Base-by-base conservation (phyloP, 2,329 filamentous ascomycete genomes). In the Decorospora gaudefroyi region DNA sequence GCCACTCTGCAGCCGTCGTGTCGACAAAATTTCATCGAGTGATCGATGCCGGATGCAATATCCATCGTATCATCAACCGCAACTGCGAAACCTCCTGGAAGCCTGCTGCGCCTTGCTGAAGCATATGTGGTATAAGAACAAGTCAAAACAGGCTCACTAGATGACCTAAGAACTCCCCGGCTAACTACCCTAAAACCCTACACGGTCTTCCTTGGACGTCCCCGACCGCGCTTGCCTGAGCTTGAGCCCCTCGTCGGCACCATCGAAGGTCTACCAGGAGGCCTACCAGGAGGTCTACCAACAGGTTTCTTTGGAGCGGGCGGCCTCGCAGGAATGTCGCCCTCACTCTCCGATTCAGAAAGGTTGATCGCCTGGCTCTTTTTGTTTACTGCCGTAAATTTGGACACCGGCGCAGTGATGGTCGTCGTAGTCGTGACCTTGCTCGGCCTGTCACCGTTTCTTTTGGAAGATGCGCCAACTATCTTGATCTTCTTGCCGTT, bases 401-500 rank as follows among this genome's bases (percentile, higher is more conserved):
- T 49, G 4, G 59, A 49, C 12, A 46, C 46, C 10, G 55, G 46
- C 0, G 46, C 42, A 10, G 32, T 52, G 8, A 42, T 31, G 2
- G 44, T 32, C 1, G 53, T 56, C 4, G 55, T 53, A 2, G 53
- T 54, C 3, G 53, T 52, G 1, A 46, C 49, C 6, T 36, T 61
- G 2, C 44, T 44, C 3, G 53, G 16, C 2, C 30, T 40, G 2
- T 43, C 46, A 11, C 43, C 34, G 9, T 54, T 57, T 16, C 51
- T 54, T 37, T 60, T 66, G 1, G 56, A 52, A 4, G 53, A 48
- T 10, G 59, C 42, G 26, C 53, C 53, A 1, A 69, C 59, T 15
- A 70, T 64, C 39, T 67, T 71, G 46, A 69, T 65, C 33, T 69
- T 69, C 52, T 65, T 69, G n/a, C 68, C 57, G 3, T 49, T 46